Evolutionary conservation across 192 early-diverging fungal genomes (phyloP), one percentile per base, ranked within the genome.

Genomic region (Coemansia biformis): DNA sequence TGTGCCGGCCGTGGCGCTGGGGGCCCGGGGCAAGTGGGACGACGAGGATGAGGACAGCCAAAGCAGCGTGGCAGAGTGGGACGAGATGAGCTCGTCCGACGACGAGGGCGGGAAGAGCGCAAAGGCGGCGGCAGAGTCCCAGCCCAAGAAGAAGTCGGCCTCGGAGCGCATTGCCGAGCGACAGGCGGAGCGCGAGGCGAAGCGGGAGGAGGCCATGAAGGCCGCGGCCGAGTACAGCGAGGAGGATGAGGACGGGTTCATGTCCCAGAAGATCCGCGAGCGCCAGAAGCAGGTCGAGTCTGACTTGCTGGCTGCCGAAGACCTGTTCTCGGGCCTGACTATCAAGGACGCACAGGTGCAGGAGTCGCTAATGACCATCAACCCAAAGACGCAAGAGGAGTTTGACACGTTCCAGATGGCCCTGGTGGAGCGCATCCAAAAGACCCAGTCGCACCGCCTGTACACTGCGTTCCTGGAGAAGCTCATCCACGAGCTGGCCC

Each of bases 381-480:
- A 79, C 52, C 86, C 84, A 5, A 78, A 79, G 55, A 79, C 80
- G 21, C 79, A 81, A 62, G 82, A 79, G 7, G 79, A 88, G 24
- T 88, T 86, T 57, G 79, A 79, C 40, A 71, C 81, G 51, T 81
- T 81, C 52, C 70, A 62, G 5, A 79, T 69, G 36, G 60, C 79
- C n/a, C 60, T 88, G 37, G 73, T 84, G 22, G 78, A 77, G 15
- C 55, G 76, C 16, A 83, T 88, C 50, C 51, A 65, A 39, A 75
- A 78, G 54, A 52, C 74, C 38, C 50, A 79, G 62, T 31, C 14
- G 16, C 44, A 38, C n/a, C 57, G 63, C 8, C 26, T 57, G 34
- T 82, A 87, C 43, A 46, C 51, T 1, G 55, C 48, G 12, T 89
- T 89, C 48, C 37, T 89, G 48, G 80, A 85, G 26, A 74, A 66